phyloP scores from a whole-genome alignment of 768 basidiomycete genomes.

The Phlegmacium glaucopus region DNA sequence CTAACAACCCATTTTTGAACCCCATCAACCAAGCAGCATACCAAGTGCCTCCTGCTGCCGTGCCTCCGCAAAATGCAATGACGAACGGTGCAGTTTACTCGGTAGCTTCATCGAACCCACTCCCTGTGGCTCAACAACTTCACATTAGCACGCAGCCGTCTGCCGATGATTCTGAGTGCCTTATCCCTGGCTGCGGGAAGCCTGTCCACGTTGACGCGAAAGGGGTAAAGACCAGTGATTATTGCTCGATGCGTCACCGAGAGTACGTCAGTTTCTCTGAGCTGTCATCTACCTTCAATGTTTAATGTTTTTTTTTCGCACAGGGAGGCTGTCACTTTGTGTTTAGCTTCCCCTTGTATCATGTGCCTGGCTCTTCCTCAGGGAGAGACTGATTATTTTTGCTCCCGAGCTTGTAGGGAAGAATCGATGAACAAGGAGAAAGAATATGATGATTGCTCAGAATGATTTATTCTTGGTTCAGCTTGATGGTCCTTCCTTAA shows the following conservation, averaged over 20 bases:
- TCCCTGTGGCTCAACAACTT: conserved; percentile 29
- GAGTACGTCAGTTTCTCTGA: conserved; percentile 46
- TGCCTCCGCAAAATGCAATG: conserved; percentile 11
- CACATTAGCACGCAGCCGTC: conserved; percentile 31
- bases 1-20: conserved; percentile 32
- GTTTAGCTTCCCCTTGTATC: conserved; percentile 53
- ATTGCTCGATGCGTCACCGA: conserved; percentile 58
- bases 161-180: conserved; percentile 40
- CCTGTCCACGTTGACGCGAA: conserved; percentile 52
- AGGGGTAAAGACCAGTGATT: conserved; percentile 48
- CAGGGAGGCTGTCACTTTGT: conserved; percentile 57
- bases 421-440: conserved; percentile 52
- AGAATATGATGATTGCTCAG: conserved; percentile 13
- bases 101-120: conserved; percentile 20
- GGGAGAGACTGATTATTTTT: conserved; percentile 60
- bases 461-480: background rate
- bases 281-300: background rate
- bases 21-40: conserved; percentile 9
- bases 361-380: conserved; percentile 64
- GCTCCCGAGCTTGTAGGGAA: conserved; percentile 53
- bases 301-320: conserved; percentile 1
- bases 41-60: conserved; percentile 1
- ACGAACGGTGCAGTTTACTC: conserved; percentile 26
- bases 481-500: background rate
- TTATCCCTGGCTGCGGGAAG: conserved; percentile 56